These are phyloP conservation scores for Solanum bulbocastanum DNA, from an alignment of 257 asterid genomes.

Conservation along the genomic window DNA sequence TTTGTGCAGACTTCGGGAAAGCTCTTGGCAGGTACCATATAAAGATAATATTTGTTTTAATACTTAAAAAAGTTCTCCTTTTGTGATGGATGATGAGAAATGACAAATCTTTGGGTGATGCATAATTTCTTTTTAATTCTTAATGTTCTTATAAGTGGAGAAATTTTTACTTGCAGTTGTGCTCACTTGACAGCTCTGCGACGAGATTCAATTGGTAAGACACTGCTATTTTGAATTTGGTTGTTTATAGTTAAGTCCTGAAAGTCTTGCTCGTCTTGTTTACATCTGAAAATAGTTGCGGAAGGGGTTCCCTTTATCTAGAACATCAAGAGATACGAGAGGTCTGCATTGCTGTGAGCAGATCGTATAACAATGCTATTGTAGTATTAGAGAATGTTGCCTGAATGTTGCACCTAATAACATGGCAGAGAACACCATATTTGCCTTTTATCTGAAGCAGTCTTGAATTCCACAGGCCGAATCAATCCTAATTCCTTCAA, in stretches of 20 bases:
- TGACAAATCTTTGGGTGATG: neutral
- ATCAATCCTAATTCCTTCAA: neutral
- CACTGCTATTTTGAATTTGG: neutral
- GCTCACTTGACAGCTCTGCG: conserved; percentile 91
- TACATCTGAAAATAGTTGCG: neutral
- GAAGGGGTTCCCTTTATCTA: neutral
- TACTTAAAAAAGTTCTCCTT: neutral
- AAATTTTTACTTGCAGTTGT: conserved; percentile 46
- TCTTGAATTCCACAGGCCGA: neutral
- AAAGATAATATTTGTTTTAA: neutral
- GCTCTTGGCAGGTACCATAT: conserved; percentile 63
- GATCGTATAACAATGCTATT: neutral
- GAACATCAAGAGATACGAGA: neutral
- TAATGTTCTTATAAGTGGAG: neutral
- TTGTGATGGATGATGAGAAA: neutral
- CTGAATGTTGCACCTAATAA: neutral
- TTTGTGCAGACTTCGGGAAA: conserved; percentile 93
- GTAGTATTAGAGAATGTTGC: neutral
- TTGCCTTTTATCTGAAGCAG: neutral
- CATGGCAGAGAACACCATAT: neutral
- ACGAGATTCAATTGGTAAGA: conserved; percentile 84
- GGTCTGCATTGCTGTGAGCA: neutral
- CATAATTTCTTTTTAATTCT: neutral
- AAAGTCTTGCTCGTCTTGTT: neutral
- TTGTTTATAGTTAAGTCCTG: neutral